Evolutionary conservation across 2,329 filamentous ascomycete species (phyloP).

Genomic region (Ophiostoma pallidulum): DNA sequence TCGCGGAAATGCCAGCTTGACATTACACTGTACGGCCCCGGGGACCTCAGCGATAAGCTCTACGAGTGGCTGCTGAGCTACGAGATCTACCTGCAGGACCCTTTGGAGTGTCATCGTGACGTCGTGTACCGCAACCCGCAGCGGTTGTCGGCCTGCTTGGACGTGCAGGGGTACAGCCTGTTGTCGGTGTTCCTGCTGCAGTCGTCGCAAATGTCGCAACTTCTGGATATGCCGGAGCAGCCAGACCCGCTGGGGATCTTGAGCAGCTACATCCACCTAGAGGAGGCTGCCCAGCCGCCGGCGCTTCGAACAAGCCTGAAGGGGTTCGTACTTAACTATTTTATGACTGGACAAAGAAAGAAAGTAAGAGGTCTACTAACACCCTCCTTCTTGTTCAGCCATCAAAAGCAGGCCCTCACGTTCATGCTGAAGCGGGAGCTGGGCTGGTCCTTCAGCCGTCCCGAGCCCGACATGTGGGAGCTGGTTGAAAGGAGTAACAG

Average conservation of each 20-base stretch:
- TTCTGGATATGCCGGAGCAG: slow-evolving; percentile 7
- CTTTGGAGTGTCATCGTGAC: slow-evolving; percentile 20
- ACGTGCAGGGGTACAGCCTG: neutral
- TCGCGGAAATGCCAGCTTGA: slow-evolving; percentile 8
- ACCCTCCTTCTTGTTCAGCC: slow-evolving; percentile 20
- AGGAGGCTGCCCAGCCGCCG: slow-evolving; percentile 22
- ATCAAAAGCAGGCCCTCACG: slow-evolving; percentile 34
- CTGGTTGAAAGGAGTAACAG: slow-evolving; percentile 15
- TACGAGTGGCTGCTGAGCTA: slow-evolving; percentile 24
- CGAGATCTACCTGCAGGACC: slow-evolving; percentile 28
- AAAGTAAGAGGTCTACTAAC: too few species aligned
- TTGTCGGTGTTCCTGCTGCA: slow-evolving; percentile 1
- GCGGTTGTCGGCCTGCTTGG: slow-evolving; percentile 16
- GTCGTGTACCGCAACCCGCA: slow-evolving; percentile 29
- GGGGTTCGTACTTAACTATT: too few species aligned
- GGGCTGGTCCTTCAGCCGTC: slow-evolving; percentile 26
- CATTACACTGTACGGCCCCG: slow-evolving; percentile 26
- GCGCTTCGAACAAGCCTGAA: slow-evolving; percentile 16
- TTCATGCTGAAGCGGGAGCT: slow-evolving; percentile 32
- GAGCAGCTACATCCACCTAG: slow-evolving; percentile 19
- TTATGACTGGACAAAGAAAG: too few species aligned
- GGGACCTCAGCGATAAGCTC: slow-evolving; percentile 21
- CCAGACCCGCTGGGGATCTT: slow-evolving; percentile 21
- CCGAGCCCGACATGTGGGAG: slow-evolving; percentile 27
- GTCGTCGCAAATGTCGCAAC: neutral